These are phyloP conservation scores for Asterophora lycoperdoides DNA, from an alignment of 768 basidiomycete genomes.

Conservation along the genomic window DNA sequence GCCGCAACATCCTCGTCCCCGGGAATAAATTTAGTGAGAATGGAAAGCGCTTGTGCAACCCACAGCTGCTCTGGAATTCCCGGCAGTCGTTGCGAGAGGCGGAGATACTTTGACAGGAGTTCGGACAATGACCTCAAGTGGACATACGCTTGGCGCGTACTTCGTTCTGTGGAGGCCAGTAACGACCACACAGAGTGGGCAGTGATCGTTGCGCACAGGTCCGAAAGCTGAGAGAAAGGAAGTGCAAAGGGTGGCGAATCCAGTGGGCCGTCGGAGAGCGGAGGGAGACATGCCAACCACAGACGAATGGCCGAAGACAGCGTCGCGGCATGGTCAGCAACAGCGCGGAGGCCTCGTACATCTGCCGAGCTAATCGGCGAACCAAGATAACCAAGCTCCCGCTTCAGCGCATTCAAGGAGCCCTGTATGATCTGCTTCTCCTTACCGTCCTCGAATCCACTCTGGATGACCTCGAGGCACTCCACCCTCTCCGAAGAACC, in stretches of 20 bases:
- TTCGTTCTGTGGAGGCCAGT: constrained; percentile 18
- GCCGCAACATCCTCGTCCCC: constrained; percentile 69
- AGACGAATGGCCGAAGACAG: constrained; percentile 53
- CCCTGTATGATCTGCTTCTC: constrained; percentile 34
- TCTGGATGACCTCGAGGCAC: constrained; percentile 31
- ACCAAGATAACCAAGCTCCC: constrained; percentile 22
- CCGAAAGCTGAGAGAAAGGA: constrained; percentile 54
- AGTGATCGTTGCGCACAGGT: constrained; percentile 45
- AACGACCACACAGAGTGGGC: constrained; percentile 49
- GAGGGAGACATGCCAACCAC: constrained; percentile 60
- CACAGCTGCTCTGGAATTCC: constrained; percentile 54
- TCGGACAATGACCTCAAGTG: constrained; percentile 51
- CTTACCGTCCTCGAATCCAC: constrained; percentile 37
- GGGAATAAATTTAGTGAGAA: constrained; percentile 53
- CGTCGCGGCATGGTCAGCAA: constrained; percentile 32
- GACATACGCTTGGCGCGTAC: constrained; percentile 24
- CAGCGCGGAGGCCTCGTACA: constrained; percentile 19
- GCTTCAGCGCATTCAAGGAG: constrained; percentile 32
- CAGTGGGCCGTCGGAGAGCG: constrained; percentile 33
- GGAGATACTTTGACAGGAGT: constrained; percentile 51
- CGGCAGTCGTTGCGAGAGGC: constrained; percentile 55
- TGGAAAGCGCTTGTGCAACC: constrained; percentile 61
- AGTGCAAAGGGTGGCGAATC: constrained; percentile 55
- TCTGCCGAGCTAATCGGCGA: constrained; percentile 12
- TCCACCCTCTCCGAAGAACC: constrained; percentile 61